Conservation (phyloP, 2,329 filamentous ascomycete genomes). For the Colletotrichum incanum region DNA sequence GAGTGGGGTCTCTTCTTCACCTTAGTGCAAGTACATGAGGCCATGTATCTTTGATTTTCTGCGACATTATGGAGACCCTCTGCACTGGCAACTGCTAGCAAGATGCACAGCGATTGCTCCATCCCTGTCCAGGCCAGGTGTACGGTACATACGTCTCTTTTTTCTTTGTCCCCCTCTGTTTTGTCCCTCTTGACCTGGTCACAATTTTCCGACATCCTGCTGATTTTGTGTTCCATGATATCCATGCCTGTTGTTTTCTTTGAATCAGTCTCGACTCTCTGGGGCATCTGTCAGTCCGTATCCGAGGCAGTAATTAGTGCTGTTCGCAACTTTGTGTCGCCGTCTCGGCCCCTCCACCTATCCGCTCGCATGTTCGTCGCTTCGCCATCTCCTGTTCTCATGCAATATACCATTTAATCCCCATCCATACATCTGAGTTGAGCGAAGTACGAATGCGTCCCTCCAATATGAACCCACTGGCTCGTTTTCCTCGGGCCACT, state of each 20-base stretch:
- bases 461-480: too few relatives aligned
- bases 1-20: slow-evolving; percentile 28
- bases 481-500: background rate
- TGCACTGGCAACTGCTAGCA: slow-evolving; percentile 2
- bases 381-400: background rate
- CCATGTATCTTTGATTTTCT: slow-evolving; percentile 1
- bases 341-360: background rate
- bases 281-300: background rate
- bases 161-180: background rate
- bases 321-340: background rate
- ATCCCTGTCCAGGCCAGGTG: slow-evolving; percentile 6
- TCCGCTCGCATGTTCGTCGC: background rate
- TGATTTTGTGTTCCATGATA: background rate
- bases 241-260: background rate
- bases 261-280: background rate
- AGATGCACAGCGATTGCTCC: slow-evolving; percentile 17
- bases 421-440: background rate
- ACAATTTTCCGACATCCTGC: background rate
- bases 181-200: background rate
- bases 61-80: background rate
- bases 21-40: background rate
- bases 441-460: background rate
- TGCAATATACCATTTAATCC: background rate
- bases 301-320: background rate
- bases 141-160: background rate